A percentile compares a stretch with the other conserved stretches of the same genome.
Evolutionary conservation across 2,329 filamentous ascomycete species (phyloP).

Genomic region (Pseudogymnoascus sp.): DNA sequence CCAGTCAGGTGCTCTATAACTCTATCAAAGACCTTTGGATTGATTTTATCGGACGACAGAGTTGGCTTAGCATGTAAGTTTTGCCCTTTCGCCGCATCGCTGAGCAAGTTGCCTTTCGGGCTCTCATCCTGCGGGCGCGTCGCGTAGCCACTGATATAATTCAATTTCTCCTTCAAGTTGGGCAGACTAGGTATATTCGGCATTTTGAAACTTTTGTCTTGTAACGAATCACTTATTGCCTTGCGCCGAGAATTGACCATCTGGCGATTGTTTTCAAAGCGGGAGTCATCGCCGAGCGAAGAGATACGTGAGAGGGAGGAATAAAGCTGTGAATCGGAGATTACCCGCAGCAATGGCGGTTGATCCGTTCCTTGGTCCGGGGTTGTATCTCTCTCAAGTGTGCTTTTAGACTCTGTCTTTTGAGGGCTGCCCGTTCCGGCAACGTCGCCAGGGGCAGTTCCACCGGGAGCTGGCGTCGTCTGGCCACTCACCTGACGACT

Average conservation of each 20-base stretch:
- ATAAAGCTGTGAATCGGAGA: slow-evolving; percentile 71
- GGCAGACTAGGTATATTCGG: slow-evolving; percentile 50
- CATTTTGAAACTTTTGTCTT: slow-evolving; percentile 73
- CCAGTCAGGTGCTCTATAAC: slow-evolving; percentile 65
- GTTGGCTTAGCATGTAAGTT: neutral
- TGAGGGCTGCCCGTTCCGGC: neutral
- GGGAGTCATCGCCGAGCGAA: slow-evolving; percentile 73
- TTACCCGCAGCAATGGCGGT: slow-evolving; percentile 44
- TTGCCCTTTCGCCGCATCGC: neutral
- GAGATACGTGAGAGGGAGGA: slow-evolving; percentile 69
- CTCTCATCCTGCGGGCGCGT: slow-evolving; percentile 9
- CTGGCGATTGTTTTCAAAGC: slow-evolving; percentile 70
- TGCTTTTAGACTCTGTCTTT: neutral
- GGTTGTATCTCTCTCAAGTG: neutral
- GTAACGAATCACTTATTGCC: slow-evolving; percentile 79
- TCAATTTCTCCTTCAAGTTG: slow-evolving; percentile 17
- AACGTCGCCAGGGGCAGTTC: neutral
- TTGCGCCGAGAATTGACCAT: slow-evolving; percentile 86
- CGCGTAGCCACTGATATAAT: slow-evolving; percentile 14
- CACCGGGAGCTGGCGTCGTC: neutral
- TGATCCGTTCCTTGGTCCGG: neutral
- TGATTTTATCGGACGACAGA: slow-evolving; percentile 34
- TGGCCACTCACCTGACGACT: neutral
- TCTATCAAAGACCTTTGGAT: slow-evolving; percentile 31
- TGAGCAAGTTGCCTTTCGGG: neutral